Evolutionary conservation across 805 yeast species (phyloP).

Genomic region (Candida easanensis): DNA sequence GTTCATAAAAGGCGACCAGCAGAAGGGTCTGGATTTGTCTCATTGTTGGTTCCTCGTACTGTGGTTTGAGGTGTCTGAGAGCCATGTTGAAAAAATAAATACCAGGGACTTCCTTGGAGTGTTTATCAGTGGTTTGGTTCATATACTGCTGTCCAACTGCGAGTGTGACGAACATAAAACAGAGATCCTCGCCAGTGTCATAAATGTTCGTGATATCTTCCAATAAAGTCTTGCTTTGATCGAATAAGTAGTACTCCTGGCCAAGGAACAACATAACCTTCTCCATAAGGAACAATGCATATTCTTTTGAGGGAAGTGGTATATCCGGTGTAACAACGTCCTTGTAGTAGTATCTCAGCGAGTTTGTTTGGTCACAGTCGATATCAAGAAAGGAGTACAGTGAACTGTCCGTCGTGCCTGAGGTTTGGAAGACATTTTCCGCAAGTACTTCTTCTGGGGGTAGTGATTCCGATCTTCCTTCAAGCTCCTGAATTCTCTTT

Average conservation of each 20-base stretch:
- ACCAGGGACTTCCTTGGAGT: conserved; percentile 23
- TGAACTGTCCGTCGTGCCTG: conserved; percentile 25
- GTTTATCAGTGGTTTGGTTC: conserved; percentile 10
- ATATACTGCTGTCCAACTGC: conserved; percentile 30
- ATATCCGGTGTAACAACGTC: conserved; percentile 13
- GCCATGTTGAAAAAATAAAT: conserved; percentile 29
- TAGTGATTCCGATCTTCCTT: not conserved
- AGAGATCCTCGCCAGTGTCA: conserved; percentile 10
- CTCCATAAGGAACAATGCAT: conserved; percentile 16
- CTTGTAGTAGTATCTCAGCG: conserved; percentile 20
- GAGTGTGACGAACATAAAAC: conserved; percentile 23
- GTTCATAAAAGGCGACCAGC: conserved; percentile 34
- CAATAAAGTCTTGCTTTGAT: conserved; percentile 9
- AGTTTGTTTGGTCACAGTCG: conserved; percentile 21
- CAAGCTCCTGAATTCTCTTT: conserved; percentile 14
- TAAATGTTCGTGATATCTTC: conserved; percentile 16
- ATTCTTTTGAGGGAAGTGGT: conserved; percentile 15
- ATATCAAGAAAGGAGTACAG: conserved; percentile 25
- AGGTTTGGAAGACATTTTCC: conserved; percentile 22
- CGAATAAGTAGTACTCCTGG: conserved; percentile 26
- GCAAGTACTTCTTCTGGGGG: conserved; percentile 14
- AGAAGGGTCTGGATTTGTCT: conserved; percentile 33
- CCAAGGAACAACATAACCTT: conserved; percentile 24
- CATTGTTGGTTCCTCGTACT: conserved; percentile 33
- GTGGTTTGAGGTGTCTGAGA: conserved; percentile 28